These are phyloP conservation scores for Trametes versicolor DNA, from an alignment of 1,284 basidiomycete genomes.

Conservation along the genomic window DNA sequence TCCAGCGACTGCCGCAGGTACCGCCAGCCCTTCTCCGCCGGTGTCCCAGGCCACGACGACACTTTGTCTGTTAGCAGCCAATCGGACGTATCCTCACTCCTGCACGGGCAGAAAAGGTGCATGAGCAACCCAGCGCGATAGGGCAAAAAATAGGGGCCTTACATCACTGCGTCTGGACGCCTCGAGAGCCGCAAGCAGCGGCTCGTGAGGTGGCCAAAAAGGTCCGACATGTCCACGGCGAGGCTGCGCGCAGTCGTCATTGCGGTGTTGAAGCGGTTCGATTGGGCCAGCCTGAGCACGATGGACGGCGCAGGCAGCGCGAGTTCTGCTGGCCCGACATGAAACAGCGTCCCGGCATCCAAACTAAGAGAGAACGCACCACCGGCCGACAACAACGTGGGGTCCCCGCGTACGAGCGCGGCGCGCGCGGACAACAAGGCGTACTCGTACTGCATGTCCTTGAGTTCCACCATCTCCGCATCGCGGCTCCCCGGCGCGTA, in stretches of 20 bases:
- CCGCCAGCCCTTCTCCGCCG: constrained; percentile 86
- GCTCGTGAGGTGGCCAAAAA: constrained; percentile 83
- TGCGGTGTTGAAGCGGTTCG: constrained; percentile 84
- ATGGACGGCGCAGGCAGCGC: constrained; percentile 77
- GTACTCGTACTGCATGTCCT: constrained; percentile 89
- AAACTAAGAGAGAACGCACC: constrained; percentile 44
- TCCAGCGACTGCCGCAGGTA: constrained; percentile 86
- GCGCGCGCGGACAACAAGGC: constrained; percentile 83
- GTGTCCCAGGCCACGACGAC: constrained; percentile 84
- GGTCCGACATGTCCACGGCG: constrained; percentile 86
- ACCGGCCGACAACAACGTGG: constrained; percentile 58
- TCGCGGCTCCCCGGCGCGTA: constrained; percentile 69
- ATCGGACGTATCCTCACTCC: constrained; percentile 72
- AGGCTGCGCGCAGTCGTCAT: constrained; percentile 82
- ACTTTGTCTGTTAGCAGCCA: constrained; percentile 88
- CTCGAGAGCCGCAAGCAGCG: constrained; percentile 83
- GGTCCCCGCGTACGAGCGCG: constrained; percentile 73
- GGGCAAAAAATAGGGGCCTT: constrained; percentile 39
- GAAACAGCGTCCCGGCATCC: constrained; percentile 28
- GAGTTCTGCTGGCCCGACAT: constrained; percentile 55
- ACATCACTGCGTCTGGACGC: constrained; percentile 65
- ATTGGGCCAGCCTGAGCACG: constrained; percentile 84
- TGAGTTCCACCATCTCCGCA: constrained; percentile 82
- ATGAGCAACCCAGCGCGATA: neutral
- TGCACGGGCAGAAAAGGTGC: constrained; percentile 40